Base-by-base conservation (phyloP, 331 rosid genomes). In the Telfairia occidentalis region DNA sequence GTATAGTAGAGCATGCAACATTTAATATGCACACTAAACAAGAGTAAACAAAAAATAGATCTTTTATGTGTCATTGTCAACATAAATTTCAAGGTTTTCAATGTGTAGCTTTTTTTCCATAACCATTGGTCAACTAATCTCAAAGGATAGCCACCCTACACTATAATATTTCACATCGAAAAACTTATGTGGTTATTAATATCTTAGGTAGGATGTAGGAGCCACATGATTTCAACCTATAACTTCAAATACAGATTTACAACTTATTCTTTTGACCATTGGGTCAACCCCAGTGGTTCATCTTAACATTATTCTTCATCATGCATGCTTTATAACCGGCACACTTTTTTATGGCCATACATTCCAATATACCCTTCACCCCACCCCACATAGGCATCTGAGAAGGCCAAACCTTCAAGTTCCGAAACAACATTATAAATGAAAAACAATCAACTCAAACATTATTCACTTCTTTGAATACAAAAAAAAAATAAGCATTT, bases 1-100 rank as follows among this genome's bases (percentile, higher is more conserved):
- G 89, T 81, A 82, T 78, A 73, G 85, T 76, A 76, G 71, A 85
- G 79, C 79, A 82, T 78, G 67, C 70, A 81, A 78, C 29, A 40
- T 73, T 45, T 76, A 42, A 16, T 24, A 70, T 70, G 29, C 75
- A 70, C 40, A 28, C 16, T 24, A 70, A 46, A 7, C 55, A 70
- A 7, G 15, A 34, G 13, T 18, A 30, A 60, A 60, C 4, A 60
- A 6, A 43, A 70, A 63, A 52, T 26, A n/a, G 57, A 50, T 40
- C 34, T 69, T 63, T 61, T 1, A 40, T 69, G 55, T 5, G 13
- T 24, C 74, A 40, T 37, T 5, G 13, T 24, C 74, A 40, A 37
- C 71, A 15, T 23, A 6, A 69, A 37, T 21, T 42, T 21, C 30
- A 40, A 38, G 10, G 35, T 66, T 40, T 19, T 24, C 32, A 15